A percentile compares a stretch with the other conserved stretches of the same genome.
Conservation (phyloP, 805 yeast species). For the Hyphopichia homilentoma region DNA sequence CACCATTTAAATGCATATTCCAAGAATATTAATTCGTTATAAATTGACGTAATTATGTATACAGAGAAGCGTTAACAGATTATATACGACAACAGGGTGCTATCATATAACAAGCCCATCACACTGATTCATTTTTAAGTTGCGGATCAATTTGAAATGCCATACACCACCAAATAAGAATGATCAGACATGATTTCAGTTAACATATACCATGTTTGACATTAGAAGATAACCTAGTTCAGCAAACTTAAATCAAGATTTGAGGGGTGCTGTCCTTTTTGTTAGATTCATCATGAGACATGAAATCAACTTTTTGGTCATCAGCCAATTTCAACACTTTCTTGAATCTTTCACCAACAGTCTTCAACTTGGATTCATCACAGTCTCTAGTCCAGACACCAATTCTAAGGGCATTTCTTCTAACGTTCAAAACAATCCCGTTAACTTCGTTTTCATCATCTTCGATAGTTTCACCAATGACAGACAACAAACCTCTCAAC, state of each 20-base stretch:
- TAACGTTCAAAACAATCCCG: slow-evolving; percentile 88
- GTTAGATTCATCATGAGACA: slow-evolving; percentile 56
- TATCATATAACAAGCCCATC: too few species aligned
- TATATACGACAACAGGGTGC: background rate
- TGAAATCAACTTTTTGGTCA: slow-evolving; percentile 76
- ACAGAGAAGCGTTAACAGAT: background rate
- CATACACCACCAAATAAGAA: too few species aligned
- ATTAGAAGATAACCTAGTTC: too few species aligned
- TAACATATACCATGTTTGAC: too few species aligned
- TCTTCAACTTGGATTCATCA: slow-evolving; percentile 56
- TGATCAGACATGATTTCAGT: too few species aligned
- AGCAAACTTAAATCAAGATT: slow-evolving; percentile 19
- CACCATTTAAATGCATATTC: too few species aligned
- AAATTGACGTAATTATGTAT: slow-evolving; percentile 10
- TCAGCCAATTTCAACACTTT: slow-evolving; percentile 73
- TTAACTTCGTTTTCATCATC: slow-evolving; percentile 81
- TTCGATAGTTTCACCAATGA: slow-evolving; percentile 93
- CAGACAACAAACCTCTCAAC: slow-evolving; percentile 84
- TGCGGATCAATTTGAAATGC: too few species aligned
- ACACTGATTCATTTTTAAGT: too few species aligned
- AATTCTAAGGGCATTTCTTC: slow-evolving; percentile 77
- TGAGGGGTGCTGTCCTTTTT: slow-evolving; percentile 36
- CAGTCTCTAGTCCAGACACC: slow-evolving; percentile 92
- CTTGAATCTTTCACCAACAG: slow-evolving; percentile 85
- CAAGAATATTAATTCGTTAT: background rate